Percentiles rank a stretch among this genome's conserved stretches.
Conservation (phyloP, 306 rosid genomes). For the Trifolium subterraneum region DNA sequence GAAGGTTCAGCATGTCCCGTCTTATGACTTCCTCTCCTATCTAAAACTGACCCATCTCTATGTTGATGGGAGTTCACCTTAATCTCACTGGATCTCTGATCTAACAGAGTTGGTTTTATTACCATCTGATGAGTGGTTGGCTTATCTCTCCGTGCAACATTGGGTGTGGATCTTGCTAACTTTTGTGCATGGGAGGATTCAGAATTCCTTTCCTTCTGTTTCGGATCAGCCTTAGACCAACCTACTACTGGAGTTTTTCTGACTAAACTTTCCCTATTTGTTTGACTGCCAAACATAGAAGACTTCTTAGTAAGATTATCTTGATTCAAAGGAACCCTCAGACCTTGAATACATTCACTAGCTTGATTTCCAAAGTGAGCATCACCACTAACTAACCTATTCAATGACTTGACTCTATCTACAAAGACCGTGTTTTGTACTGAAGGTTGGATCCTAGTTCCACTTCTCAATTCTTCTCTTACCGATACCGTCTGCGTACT, state of each 20-base stretch:
- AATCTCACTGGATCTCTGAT: slow-evolving; percentile 43
- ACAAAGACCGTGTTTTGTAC: slow-evolving; percentile 24
- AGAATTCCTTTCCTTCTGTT: slow-evolving; percentile 14
- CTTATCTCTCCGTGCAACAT: slow-evolving; percentile 33
- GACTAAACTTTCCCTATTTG: slow-evolving; percentile 18
- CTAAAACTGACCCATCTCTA: slow-evolving; percentile 19
- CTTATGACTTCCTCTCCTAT: slow-evolving; percentile 31
- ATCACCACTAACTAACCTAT: slow-evolving; percentile 26
- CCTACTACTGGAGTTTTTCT: slow-evolving; percentile 27
- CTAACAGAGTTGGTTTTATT: slow-evolving; percentile 54
- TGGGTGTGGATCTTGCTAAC: slow-evolving; percentile 4
- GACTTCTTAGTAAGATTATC: slow-evolving; percentile 32
- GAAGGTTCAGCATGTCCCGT: slow-evolving; percentile 8
- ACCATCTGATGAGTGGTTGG: slow-evolving; percentile 35
- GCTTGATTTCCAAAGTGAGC: slow-evolving; percentile 33
- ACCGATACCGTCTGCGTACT: slow-evolving; percentile 1
- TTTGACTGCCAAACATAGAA: slow-evolving; percentile 18
- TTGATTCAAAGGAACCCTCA: slow-evolving; percentile 54
- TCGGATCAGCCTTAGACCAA: slow-evolving; percentile 19
- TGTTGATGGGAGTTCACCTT: slow-evolving; percentile 40
- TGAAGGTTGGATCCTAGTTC: slow-evolving; percentile 21
- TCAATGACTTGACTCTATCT: slow-evolving; percentile 44
- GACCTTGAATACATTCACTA: slow-evolving; percentile 55
- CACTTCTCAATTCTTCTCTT: slow-evolving; percentile 35
- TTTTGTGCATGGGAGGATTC: slow-evolving; percentile 28